A percentile compares a stretch with the other conserved stretches of the same genome.
phyloP scores from a whole-genome alignment of 176 grass and related monocot genomes.

The Triticum dicoccoides region DNA sequence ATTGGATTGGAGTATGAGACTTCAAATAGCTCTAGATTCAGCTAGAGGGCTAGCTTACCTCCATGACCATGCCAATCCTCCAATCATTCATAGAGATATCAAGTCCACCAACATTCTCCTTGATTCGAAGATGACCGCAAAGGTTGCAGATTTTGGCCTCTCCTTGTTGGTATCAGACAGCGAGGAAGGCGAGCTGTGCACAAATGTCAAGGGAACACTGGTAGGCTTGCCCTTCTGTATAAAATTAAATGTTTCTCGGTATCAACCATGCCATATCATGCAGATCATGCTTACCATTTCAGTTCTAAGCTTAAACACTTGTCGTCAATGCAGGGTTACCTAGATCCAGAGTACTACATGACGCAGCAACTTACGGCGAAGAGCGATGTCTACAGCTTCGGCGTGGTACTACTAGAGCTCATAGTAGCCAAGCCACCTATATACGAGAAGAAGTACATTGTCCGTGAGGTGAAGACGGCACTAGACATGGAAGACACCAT shows the following conservation, averaged over 20 bases:
- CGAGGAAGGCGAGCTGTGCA: slow-evolving; percentile 50
- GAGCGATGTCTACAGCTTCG: slow-evolving; percentile 91
- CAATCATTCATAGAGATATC: slow-evolving; percentile 92
- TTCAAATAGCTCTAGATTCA: slow-evolving; percentile 73
- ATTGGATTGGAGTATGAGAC: slow-evolving; percentile 71
- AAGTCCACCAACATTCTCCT: slow-evolving; percentile 91
- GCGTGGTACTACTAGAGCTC: slow-evolving; percentile 72
- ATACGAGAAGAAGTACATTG: slow-evolving; percentile 56
- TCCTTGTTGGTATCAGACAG: slow-evolving; percentile 64
- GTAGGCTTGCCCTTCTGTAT: slow-evolving; percentile 29
- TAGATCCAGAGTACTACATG: slow-evolving; percentile 88
- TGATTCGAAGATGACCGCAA: slow-evolving; percentile 66
- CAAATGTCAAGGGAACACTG: slow-evolving; percentile 81
- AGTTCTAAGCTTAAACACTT: background rate
- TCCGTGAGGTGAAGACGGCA: slow-evolving; percentile 61
- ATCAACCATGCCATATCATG: background rate
- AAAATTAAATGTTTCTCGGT: background rate
- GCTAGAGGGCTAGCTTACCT: slow-evolving; percentile 88
- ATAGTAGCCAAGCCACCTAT: slow-evolving; percentile 59
- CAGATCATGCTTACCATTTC: background rate
- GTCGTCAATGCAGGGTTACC: slow-evolving; percentile 59
- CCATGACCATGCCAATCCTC: slow-evolving; percentile 91
- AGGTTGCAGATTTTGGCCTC: slow-evolving; percentile 90
- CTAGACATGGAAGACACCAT: slow-evolving; percentile 41
- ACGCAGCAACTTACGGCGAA: slow-evolving; percentile 79